Evolutionary conservation across 2,329 filamentous ascomycete species (phyloP).

Genomic region (Exophiala sp.): DNA sequence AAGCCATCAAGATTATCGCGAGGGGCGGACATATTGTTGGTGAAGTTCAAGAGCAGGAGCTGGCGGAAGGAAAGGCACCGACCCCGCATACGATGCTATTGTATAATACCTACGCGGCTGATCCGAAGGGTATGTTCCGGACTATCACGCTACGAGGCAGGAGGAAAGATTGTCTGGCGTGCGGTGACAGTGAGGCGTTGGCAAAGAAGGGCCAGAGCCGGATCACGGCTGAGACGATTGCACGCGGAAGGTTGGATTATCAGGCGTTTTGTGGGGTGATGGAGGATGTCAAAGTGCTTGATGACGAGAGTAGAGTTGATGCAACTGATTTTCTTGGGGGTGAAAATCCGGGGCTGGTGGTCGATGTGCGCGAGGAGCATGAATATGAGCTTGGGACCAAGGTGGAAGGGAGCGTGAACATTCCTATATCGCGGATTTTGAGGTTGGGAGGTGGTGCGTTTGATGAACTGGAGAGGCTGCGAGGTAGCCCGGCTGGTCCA

Average conservation of each 20-base stretch:
- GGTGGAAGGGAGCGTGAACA: constrained; percentile 68
- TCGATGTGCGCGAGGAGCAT: constrained; percentile 81
- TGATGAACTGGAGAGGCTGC: constrained; percentile 8
- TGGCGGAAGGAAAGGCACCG: constrained; percentile 22
- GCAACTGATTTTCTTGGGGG: constrained; percentile 55
- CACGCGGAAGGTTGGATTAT: constrained; percentile 71
- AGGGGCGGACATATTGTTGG: constrained; percentile 19
- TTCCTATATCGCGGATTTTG: constrained; percentile 44
- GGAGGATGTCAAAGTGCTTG: constrained; percentile 55
- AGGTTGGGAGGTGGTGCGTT: constrained; percentile 22
- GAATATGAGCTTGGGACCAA: constrained; percentile 74
- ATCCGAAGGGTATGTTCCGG: constrained; percentile 57
- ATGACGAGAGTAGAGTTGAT: constrained; percentile 64
- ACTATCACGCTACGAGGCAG: constrained; percentile 69
- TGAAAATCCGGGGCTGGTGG: constrained; percentile 39
- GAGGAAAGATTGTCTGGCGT: constrained; percentile 70
- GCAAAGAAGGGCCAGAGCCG: constrained; percentile 56
- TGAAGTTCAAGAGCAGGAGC: constrained; percentile 22
- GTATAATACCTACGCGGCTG: constrained; percentile 52
- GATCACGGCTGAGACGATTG: constrained; percentile 62
- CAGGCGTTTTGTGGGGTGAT: constrained; percentile 75
- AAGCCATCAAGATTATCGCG: constrained; percentile 79
- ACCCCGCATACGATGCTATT: constrained; percentile 43
- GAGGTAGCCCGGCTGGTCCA: neutral
- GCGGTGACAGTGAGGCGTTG: constrained; percentile 62